Base-by-base conservation (phyloP, 2,329 filamentous ascomycete species). In the Colletotrichum abscissum region DNA sequence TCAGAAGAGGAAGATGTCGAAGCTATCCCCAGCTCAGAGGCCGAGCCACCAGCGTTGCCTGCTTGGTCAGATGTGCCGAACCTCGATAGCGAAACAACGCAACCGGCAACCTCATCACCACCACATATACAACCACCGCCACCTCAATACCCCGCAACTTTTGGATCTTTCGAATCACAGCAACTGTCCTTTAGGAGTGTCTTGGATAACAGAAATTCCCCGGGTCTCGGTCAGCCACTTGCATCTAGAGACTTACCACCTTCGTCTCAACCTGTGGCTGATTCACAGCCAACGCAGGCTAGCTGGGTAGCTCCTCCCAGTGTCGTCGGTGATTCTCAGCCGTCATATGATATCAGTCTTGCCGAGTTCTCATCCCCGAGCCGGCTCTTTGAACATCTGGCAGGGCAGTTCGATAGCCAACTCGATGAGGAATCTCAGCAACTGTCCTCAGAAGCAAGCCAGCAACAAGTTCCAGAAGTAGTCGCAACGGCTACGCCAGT, bases 271-370 rank as follows among this genome's bases (percentile, higher is more conserved):
- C 67, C 28, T 19, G 55, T 30, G 6, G 16, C 33, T 9, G 60
- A 67, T 12, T 52, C 63, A 11, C 63, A 64, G 16, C 33, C 26
- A 16, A 24, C 57, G 19, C 72, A 68, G 30, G 22, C 26, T 84
- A 86, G 63, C 87, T 84, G 83, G 78, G 78, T 57, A 22, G 79
- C 83, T 16, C 86, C 85, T 2, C 84, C 87, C 0, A 90, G 88
- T 69, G 82, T 87, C 33, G 83, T 92, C 24, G 84, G 83, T 11
- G 90, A 92, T 76, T 92, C 90, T 0, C 86, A 89, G 75, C 86
- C 84, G 0, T 78, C 82, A 8, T 81, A 83, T 66, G 74, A 81
- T 77, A 63, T 80, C 14, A 73, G 76, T 0, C 73, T 83, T 1
- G 60, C 77, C 2, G 77, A 77, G 16, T 82, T 83, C 28, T 83